Evolutionary conservation across 2,329 filamentous ascomycete genomes (phyloP).

Genomic region (Nannizzia gypsea): DNA sequence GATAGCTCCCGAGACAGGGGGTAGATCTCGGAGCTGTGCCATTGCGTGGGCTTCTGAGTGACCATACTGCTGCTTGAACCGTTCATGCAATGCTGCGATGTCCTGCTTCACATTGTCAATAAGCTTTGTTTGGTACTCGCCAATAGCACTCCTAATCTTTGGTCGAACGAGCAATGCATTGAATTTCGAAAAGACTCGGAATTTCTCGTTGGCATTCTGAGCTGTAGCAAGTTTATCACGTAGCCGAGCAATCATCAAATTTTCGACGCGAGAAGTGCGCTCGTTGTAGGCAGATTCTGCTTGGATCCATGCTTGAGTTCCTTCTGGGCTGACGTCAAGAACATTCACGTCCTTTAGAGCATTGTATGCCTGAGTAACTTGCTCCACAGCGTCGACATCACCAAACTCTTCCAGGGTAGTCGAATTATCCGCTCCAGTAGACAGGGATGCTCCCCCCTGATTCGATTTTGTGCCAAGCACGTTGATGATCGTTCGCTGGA

Average conservation of each 20-base stretch:
- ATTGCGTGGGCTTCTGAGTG: conserved; percentile 97
- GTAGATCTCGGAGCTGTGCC: conserved; percentile 91
- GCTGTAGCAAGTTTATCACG: conserved; percentile 87
- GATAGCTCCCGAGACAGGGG: conserved; percentile 90
- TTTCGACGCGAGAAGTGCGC: conserved; percentile 90
- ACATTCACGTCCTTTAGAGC: conserved; percentile 90
- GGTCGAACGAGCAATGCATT: conserved; percentile 95
- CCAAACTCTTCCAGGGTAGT: conserved; percentile 87
- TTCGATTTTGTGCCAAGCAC: conserved; percentile 71
- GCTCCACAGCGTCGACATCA: conserved; percentile 91
- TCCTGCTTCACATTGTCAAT: conserved; percentile 97
- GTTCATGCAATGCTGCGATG: conserved; percentile 83
- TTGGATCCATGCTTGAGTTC: conserved; percentile 82
- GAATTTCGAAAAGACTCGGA: conserved; percentile 98
- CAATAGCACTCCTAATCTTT: conserved; percentile 97
- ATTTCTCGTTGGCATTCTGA: conserved; percentile 98
- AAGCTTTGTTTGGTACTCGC: conserved; percentile 94
- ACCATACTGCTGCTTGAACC: conserved; percentile 97
- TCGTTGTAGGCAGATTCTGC: conserved; percentile 97
- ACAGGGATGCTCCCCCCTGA: conserved; percentile 38
- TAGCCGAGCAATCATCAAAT: conserved; percentile 91
- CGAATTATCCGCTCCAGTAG: conserved; percentile 43
- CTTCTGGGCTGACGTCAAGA: conserved; percentile 78
- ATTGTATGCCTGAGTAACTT: conserved; percentile 89
- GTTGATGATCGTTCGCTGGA: conserved; percentile 90